Conservation (phyloP, 208 protist species). For the Balamuthia mandrillaris region DNA sequence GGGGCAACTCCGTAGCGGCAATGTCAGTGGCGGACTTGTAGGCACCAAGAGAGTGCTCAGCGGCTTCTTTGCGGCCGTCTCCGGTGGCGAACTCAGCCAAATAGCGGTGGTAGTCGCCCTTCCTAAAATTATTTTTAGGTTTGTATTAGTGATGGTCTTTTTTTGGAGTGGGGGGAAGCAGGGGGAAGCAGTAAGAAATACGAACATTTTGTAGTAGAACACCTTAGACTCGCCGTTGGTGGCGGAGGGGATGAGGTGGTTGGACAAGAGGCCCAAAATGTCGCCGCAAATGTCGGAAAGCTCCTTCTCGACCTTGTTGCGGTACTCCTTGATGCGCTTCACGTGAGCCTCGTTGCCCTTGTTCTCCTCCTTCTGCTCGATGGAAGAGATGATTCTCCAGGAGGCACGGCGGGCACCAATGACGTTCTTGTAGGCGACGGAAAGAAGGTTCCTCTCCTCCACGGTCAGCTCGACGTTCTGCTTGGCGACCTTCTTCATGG, state of each 20-base stretch:
- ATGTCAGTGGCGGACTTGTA: slow-evolving; percentile 74
- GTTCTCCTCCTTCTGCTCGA: slow-evolving; percentile 91
- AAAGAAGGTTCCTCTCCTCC: slow-evolving; percentile 98
- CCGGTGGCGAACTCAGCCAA: slow-evolving; percentile 74
- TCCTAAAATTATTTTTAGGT: slow-evolving; percentile 30
- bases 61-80: slow-evolving; percentile 48
- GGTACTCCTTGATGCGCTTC: slow-evolving; percentile 84
- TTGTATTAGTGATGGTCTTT: neutral
- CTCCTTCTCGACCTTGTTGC: slow-evolving; percentile 90
- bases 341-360: slow-evolving; percentile 80
- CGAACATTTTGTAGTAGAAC: slow-evolving; percentile 82
- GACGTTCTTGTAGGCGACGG: slow-evolving; percentile 99
- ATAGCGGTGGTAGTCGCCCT: slow-evolving; percentile 84
- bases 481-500: slow-evolving; percentile 91
- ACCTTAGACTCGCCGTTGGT: slow-evolving; percentile 71
- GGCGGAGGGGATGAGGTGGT: slow-evolving; percentile 89
- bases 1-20: slow-evolving; percentile 61
- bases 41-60: slow-evolving; percentile 65
- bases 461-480: slow-evolving; percentile 83
- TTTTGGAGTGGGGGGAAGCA: neutral
- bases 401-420: slow-evolving; percentile 93
- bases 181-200: neutral
- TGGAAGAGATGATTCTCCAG: slow-evolving; percentile 93
- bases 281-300: slow-evolving; percentile 92
- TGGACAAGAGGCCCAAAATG: slow-evolving; percentile 87